Evolutionary conservation across 192 early-diverging fungal species (phyloP), one percentile per base, ranked within the genome.

Genomic region (Backusella australiensis): DNA sequence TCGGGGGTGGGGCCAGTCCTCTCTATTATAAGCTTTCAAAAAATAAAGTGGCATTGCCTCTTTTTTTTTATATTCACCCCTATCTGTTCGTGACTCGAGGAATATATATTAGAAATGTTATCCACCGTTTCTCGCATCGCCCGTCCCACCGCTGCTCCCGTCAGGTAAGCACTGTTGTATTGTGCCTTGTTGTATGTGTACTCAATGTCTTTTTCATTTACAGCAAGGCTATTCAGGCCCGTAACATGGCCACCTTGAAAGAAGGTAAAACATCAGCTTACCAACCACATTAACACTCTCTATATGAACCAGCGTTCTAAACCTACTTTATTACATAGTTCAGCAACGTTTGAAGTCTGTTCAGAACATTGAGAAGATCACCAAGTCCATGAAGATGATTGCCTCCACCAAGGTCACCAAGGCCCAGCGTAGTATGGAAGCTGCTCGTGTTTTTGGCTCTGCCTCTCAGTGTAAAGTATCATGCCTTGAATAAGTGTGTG

Each of bases 371-470:
- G 95, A 93, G 80, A 99, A 99, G 89, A 98, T 99, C 84, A 99
- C 98, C 69, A 97, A 97, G 86, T 98, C 97, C 59, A 99, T 99
- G 97, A 99, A 99, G 91, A 98, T 99, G 96, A 99, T 99, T 97
- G 96, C 98, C 46, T 98, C 98, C 49, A 99, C 97, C 85, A 99
- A 99, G 90, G 94, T 97, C 81, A 83, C 88, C 81, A 94, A 91
- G 86, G 93, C 96, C 36, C 94, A 97, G 88, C 89, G 91, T 72
- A 87, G 85, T 78, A 97, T 97, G 96, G 92, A 95, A 81, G 83
- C 87, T 72, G 97, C 96, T 35, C 94, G 95, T 71, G 81, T 83
- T 44, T 97, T 94, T 78, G 93, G 93, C 68, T 23, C 75, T 56
- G 75, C 92, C 74, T 89, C 86, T 23, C 82, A 79, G 71, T 88